Conservation (phyloP, 2,329 filamentous ascomycete species). For the Xylariaceae sp. region DNA sequence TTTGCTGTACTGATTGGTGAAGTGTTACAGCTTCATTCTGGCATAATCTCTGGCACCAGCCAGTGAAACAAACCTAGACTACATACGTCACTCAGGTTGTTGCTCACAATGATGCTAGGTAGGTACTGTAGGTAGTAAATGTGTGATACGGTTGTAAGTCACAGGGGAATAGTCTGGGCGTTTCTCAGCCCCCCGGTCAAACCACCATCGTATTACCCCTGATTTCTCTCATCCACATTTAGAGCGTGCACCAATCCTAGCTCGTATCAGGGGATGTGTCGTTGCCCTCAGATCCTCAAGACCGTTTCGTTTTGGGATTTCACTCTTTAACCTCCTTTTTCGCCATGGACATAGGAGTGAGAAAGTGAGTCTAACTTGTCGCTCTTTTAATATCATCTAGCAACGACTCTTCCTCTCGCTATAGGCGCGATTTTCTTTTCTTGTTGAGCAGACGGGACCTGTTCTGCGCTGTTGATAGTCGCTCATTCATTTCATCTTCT, state of each 20-base stretch:
- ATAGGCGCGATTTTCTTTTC: not conserved
- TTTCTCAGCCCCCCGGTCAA: constrained; percentile 14
- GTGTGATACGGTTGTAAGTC: not conserved
- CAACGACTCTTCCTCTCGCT: constrained; percentile 14
- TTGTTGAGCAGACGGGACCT: not conserved
- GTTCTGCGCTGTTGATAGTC: constrained; percentile 16
- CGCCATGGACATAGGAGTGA: constrained; percentile 2
- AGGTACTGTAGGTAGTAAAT: too few species aligned
- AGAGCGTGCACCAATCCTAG: constrained; percentile 21
- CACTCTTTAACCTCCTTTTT: constrained; percentile 13
- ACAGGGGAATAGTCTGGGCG: not conserved
- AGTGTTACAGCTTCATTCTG: not conserved
- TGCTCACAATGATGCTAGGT: too few species aligned
- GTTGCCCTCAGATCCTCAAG: constrained; percentile 9
- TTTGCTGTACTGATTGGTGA: too few species aligned
- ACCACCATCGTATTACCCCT: constrained; percentile 22
- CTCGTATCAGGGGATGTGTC: constrained; percentile 20
- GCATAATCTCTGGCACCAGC: not conserved
- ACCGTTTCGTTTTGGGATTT: not conserved
- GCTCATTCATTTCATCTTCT: constrained; percentile 34
- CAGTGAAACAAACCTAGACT: not conserved
- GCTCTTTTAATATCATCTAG: constrained; percentile 32
- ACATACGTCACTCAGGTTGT: too few species aligned
- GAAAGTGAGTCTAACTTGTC: constrained; percentile 16
- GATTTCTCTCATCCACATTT: constrained; percentile 11